Evolutionary conservation across 2,329 filamentous ascomycete species (phyloP).

Genomic region (Cytospora paraplurivora): DNA sequence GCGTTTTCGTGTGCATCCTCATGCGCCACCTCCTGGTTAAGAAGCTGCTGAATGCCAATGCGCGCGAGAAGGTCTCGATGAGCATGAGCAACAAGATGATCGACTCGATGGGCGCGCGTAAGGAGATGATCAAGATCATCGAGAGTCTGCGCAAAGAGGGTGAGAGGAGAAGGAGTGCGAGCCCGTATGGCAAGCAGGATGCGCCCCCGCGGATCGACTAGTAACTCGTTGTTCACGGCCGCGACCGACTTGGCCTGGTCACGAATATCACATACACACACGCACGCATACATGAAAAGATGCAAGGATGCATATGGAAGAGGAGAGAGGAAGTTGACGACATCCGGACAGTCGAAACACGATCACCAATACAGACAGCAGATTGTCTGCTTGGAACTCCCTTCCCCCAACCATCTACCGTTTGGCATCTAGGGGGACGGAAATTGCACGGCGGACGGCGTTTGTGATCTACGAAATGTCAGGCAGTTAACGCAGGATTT

Average conservation of each 20-base stretch:
- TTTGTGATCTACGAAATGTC: constrained; percentile 2
- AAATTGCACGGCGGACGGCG: constrained; percentile 8
- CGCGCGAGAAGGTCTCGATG: constrained; percentile 89
- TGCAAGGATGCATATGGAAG: background rate
- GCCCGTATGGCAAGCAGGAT: constrained; percentile 38
- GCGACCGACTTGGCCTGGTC: background rate
- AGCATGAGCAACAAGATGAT: constrained; percentile 84
- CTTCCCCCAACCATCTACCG: background rate
- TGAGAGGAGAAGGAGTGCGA: constrained; percentile 64
- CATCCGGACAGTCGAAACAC: no score
- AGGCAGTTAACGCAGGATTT: background rate
- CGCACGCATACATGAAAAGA: background rate
- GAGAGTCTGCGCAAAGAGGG: constrained; percentile 85
- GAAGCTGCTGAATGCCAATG: constrained; percentile 75
- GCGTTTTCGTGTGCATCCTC: constrained; percentile 91
- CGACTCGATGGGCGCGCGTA: constrained; percentile 76
- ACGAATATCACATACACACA: background rate
- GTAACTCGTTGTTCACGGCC: constrained; percentile 13
- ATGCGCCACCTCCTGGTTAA: constrained; percentile 94
- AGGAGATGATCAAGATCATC: constrained; percentile 90
- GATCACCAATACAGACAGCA: background rate
- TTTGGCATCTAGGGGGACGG: background rate
- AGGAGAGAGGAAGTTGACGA: no score
- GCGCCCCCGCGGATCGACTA: constrained; percentile 51
- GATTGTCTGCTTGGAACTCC: background rate